Percentiles rank a stretch among this genome's conserved stretches.
These are phyloP conservation scores for Coriolopsis trogii DNA, from an alignment of 1,284 basidiomycete species.

Conservation along the genomic window DNA sequence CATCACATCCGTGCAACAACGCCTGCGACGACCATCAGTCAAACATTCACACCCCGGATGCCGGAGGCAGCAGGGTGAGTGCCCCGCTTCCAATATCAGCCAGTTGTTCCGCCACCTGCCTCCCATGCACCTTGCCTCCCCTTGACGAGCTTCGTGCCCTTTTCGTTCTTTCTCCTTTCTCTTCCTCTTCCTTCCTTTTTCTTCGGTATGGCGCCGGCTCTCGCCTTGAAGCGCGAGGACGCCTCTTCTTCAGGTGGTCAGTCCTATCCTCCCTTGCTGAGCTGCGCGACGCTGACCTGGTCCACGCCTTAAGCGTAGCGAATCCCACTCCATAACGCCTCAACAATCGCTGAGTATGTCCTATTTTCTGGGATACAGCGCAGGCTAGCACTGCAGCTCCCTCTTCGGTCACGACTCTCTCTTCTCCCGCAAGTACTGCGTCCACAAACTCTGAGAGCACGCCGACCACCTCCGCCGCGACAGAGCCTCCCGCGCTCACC, in stretches of 20 bases:
- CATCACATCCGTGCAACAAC: conserved; percentile 17
- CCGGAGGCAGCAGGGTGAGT: no score
- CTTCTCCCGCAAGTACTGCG: conserved; percentile 3
- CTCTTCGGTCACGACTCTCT: conserved; percentile 5
- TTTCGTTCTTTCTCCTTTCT: conserved; percentile 2
- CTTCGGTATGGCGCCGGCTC: conserved; percentile 20
- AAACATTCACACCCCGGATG: conserved; percentile 12
- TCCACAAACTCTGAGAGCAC: conserved; percentile 3
- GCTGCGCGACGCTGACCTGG: not conserved
- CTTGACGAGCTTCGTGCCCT: conserved; percentile 15
- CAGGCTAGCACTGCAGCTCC: conserved; percentile 26
- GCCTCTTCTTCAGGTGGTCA: conserved; percentile 23
- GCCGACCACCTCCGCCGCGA: conserved; percentile 1
- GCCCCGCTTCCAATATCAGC: conserved; percentile 8
- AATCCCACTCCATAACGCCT: no score
- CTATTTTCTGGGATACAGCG: conserved; percentile 9
- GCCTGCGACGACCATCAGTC: conserved; percentile 17
- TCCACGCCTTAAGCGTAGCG: not conserved
- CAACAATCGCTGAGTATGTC: not conserved
- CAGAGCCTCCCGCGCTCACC: not conserved
- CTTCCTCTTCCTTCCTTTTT: conserved; percentile 3
- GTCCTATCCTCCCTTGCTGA: not conserved
- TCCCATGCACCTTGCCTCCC: conserved; percentile 16
- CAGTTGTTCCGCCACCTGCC: not conserved
- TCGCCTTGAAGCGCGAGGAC: conserved; percentile 21